These are phyloP conservation scores for Aspergillus sp. DNA, from an alignment of 2,329 filamentous ascomycete species.

Conservation along the genomic window DNA sequence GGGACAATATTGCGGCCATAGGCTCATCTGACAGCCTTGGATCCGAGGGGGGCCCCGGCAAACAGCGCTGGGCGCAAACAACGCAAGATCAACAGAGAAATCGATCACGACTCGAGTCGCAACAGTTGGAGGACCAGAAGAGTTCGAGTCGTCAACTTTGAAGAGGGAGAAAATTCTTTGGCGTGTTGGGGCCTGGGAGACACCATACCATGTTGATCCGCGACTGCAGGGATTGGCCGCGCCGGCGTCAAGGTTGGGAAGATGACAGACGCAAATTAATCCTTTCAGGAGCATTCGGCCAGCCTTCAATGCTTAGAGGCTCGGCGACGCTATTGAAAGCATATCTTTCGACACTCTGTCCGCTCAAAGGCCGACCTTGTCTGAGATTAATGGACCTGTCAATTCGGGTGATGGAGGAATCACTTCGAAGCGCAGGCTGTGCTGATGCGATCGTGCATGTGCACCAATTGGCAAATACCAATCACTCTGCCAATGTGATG, in stretches of 20 bases:
- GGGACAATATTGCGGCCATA: constrained; percentile 8
- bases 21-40: constrained; percentile 1
- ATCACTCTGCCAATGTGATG: neutral
- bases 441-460: constrained; percentile 1
- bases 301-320: constrained; percentile 2
- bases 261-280: constrained; percentile 9
- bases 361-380: neutral
- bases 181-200: constrained; percentile 1
- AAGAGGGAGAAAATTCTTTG: constrained; percentile 5
- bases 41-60: neutral
- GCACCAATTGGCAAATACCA: neutral
- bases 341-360: neutral
- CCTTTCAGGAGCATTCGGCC: neutral
- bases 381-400: constrained; percentile 5
- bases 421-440: neutral
- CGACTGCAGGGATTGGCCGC: constrained; percentile 6
- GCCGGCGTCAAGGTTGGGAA: constrained; percentile 7
- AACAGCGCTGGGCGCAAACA: neutral
- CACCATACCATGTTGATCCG: constrained; percentile 10
- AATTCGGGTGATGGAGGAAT: neutral
- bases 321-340: constrained; percentile 4
- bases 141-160: neutral
- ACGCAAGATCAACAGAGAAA: neutral
- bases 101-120: neutral
- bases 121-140: neutral